Base-by-base conservation (phyloP, 176 grass and related monocot species). In the Aegilops sharonensis region DNA sequence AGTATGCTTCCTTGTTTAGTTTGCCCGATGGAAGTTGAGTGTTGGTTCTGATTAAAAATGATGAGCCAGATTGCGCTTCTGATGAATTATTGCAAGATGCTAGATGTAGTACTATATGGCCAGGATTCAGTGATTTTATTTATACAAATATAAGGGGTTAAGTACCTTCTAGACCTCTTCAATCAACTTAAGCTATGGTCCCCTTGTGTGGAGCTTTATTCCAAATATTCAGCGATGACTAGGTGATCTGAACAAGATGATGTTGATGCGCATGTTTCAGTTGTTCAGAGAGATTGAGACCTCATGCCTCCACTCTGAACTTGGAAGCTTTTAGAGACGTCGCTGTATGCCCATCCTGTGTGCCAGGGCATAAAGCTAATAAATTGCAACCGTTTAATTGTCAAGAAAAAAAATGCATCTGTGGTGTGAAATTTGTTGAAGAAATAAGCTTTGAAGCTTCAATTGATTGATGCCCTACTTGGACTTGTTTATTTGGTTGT, bases 401-500 rank as follows among this genome's bases (percentile, higher is more conserved):
- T 40, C 72, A n/a, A 39, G 64, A 18, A 24, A 2, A 70, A 24
- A 18, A 65, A 24, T 47, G 14, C 66, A 64, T 11, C 56, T 5
- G 31, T 13, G 13, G 0, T 29, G 0, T 29, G 2, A 32, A 40
- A 75, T 40, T 27, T 35, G 50, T 24, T 72, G 18, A 59, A 68
- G 24, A 83, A 72, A 47, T 47, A 66, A 74, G 18, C 0, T 74
- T 66, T 72, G 43, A 54, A 87, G 18, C 21, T 77, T 36, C 4
- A 77, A 10, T 37, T 75, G 42, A 54, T 54, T 18, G 63, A 30
- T 39, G 62, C 18, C 12, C 27, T 76, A 4, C 14, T 47, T 83
- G 32, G 48, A 61, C 25, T 64, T 84, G 36, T 63, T 60, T 66
- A 29, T 70, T 85, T 60, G 56, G 75, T 76, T 31, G 83, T 52